Evolutionary conservation across 164 flowering plant genomes (phyloP).

Genomic region (Kingdonia uniflora): DNA sequence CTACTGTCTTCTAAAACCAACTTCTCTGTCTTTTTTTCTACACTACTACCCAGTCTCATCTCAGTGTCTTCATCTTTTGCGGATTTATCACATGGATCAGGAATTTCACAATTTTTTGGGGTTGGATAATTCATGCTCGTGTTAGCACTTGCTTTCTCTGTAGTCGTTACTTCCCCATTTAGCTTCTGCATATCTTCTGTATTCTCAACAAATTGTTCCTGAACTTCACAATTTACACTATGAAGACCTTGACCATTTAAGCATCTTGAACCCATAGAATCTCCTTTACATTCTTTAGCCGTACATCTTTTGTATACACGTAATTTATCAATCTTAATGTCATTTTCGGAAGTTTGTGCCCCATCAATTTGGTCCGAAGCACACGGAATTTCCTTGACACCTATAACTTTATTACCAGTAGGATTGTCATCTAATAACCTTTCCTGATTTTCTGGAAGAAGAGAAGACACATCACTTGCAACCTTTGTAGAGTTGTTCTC

Average conservation of each 20-base stretch:
- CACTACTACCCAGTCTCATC: constrained; percentile 8
- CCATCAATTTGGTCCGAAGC: constrained; percentile 8
- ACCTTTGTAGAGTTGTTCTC: constrained; percentile 13
- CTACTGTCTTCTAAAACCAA: constrained; percentile 17
- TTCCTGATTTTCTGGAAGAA: constrained; percentile 22
- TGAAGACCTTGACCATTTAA: constrained; percentile 14
- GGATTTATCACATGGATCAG: constrained; percentile 13
- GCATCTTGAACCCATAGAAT: constrained; percentile 17
- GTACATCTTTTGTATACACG: constrained; percentile 31
- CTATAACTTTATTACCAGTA: constrained; percentile 17
- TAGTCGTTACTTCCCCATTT: constrained; percentile 12
- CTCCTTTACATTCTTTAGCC: constrained; percentile 24
- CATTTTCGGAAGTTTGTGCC: constrained; percentile 18
- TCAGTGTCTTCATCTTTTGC: constrained; percentile 17
- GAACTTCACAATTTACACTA: constrained; percentile 11
- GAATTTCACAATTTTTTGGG: constrained; percentile 12
- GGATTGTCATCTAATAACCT: constrained; percentile 18
- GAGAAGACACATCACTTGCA: constrained; percentile 19
- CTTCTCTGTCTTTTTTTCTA: constrained; percentile 17
- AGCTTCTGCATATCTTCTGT: constrained; percentile 16
- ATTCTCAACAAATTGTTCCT: constrained; percentile 19
- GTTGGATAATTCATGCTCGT: constrained; percentile 12
- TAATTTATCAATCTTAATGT: constrained; percentile 20
- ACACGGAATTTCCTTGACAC: constrained; percentile 17
- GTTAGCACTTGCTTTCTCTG: constrained; percentile 7